Evolutionary conservation across 805 yeast species (phyloP).

Genomic region (Ogataea zsoltii): DNA sequence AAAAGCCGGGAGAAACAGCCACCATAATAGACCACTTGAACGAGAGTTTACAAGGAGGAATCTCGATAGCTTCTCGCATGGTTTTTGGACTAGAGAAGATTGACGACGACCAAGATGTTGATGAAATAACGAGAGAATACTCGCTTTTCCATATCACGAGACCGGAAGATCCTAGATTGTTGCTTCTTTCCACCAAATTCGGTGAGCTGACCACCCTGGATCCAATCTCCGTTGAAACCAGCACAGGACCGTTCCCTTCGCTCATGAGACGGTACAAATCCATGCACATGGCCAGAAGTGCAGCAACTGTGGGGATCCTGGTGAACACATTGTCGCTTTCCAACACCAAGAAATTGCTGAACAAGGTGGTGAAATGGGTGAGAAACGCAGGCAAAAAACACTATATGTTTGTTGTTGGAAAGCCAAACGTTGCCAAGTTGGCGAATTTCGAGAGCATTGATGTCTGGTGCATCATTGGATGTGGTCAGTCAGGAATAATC

Average conservation of each 20-base stretch:
- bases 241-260: constrained; percentile 71
- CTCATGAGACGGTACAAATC: constrained; percentile 79
- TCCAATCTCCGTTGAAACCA: constrained; percentile 34
- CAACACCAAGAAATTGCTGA: constrained; percentile 69
- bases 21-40: constrained; percentile 27
- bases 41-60: constrained; percentile 4
- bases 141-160: constrained; percentile 66
- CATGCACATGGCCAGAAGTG: constrained; percentile 87
- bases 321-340: constrained; percentile 85
- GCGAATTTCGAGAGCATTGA: constrained; percentile 96
- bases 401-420: constrained; percentile 94
- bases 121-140: constrained; percentile 43
- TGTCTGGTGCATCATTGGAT: constrained; percentile 92
- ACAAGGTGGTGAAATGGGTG: constrained; percentile 59
- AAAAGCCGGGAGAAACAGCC: constrained; percentile 22
- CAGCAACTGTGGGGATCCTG: constrained; percentile 88
- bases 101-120: constrained; percentile 31
- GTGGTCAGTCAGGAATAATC: constrained; percentile 91
- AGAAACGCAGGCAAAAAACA: constrained; percentile 83
- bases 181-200: constrained; percentile 75
- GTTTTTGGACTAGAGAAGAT: constrained; percentile 29
- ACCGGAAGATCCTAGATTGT: constrained; percentile 78
- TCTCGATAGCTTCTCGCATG: constrained; percentile 34
- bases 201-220: constrained; percentile 52
- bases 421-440: constrained; percentile 94